Conservation (phyloP, 805 yeast genomes). For the Sugiyamaella marilandica region DNA sequence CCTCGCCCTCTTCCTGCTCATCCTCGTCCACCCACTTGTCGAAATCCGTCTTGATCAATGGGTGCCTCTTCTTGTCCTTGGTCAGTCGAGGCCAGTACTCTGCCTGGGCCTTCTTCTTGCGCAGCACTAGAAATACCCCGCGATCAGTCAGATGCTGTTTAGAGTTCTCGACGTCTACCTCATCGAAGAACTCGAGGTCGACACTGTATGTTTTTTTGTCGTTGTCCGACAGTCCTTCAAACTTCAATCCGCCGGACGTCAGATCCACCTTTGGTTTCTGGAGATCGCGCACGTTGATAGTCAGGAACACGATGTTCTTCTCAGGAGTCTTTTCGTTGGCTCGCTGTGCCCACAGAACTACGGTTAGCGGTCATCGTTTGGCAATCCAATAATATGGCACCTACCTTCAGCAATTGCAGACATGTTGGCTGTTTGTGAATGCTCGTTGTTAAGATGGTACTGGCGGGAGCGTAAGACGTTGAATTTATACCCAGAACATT, state of each 20-base stretch:
- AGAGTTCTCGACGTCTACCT: constrained; percentile 64
- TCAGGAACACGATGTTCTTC: constrained; percentile 71
- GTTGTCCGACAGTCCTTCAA: constrained; percentile 49
- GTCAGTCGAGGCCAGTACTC: constrained; percentile 97
- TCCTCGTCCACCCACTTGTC: constrained; percentile 99
- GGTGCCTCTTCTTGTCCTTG: constrained; percentile 75
- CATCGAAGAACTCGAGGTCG: constrained; percentile 69
- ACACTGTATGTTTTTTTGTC: constrained; percentile 48
- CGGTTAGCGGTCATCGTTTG: neutral
- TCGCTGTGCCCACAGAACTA: constrained; percentile 88
- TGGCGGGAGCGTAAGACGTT: neutral
- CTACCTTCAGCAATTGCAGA: constrained; percentile 5
- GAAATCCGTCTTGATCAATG: constrained; percentile 86
- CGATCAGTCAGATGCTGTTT: constrained; percentile 57
- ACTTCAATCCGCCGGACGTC: constrained; percentile 49
- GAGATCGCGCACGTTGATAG: constrained; percentile 70
- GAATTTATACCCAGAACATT: neutral
- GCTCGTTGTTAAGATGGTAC: neutral
- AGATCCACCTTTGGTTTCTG: constrained; percentile 57
- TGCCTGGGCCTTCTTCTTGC: constrained; percentile 60
- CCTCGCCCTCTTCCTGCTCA: constrained; percentile 75
- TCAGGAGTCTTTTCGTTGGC: constrained; percentile 65
- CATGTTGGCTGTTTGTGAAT: neutral
- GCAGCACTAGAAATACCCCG: constrained; percentile 56
- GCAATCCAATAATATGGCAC: neutral